A percentile compares a stretch with the other conserved stretches of the same genome.
Conservation (phyloP, 257 asterid genomes). For the Solanum pennellii region DNA sequence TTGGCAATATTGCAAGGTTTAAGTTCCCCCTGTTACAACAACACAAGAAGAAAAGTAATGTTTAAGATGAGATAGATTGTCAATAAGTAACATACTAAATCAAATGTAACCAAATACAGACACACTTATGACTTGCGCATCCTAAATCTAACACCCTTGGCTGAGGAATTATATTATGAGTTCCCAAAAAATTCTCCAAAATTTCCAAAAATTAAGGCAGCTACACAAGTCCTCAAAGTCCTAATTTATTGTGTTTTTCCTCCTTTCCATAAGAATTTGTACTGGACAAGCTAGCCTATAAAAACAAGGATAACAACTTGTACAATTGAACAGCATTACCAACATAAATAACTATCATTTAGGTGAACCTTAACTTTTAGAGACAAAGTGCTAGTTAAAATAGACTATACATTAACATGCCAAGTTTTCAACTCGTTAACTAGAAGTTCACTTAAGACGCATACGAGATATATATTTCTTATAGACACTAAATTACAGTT, state of each 20-base stretch:
- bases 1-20: conserved; percentile 73
- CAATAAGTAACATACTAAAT: not conserved
- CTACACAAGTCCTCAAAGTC: not conserved
- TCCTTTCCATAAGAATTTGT: not conserved
- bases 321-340: not conserved
- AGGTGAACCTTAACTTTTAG: not conserved
- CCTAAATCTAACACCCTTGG: not conserved
- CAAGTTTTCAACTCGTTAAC: not conserved
- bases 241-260: not conserved
- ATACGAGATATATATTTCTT: not conserved
- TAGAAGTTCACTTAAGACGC: not conserved
- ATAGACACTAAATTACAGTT: not conserved
- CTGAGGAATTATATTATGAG: not conserved
- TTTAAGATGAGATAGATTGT: not conserved
- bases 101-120: not conserved
- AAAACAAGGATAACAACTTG: not conserved
- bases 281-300: not conserved
- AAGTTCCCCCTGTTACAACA: conserved; percentile 42
- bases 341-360: not conserved
- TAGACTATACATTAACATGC: not conserved
- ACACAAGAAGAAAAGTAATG: not conserved
- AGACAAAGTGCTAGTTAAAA: not conserved
- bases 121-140: not conserved
- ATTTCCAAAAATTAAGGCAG: not conserved
- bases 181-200: not conserved